phyloP scores from a whole-genome alignment of 192 early-diverging fungal genomes.

The Linnemannia zychae region DNA sequence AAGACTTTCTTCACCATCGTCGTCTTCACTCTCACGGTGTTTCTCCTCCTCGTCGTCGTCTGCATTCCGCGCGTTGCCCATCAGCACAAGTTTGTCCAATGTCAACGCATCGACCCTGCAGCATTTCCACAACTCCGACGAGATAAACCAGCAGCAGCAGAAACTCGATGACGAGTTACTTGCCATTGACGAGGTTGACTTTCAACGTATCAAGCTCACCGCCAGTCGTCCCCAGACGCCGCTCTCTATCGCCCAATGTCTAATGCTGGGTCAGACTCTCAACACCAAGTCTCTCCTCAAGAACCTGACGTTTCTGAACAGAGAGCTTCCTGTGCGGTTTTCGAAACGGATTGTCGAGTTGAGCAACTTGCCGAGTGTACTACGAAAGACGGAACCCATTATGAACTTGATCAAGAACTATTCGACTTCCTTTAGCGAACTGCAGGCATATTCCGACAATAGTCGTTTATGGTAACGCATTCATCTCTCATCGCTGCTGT shows the following conservation, averaged over 20 bases:
- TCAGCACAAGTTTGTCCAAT: neutral
- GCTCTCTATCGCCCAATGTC: slow-evolving; percentile 43
- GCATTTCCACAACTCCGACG: slow-evolving; percentile 22
- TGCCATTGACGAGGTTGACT: neutral
- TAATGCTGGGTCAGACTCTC: slow-evolving; percentile 37
- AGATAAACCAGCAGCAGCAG: neutral
- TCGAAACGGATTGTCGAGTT: slow-evolving; percentile 47
- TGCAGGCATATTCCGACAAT: slow-evolving; percentile 44
- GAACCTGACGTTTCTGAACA: slow-evolving; percentile 44
- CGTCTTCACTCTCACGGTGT: neutral
- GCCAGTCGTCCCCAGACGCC: slow-evolving; percentile 41
- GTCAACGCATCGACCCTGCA: neutral
- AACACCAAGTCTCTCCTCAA: slow-evolving; percentile 43
- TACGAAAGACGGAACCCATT: slow-evolving; percentile 41
- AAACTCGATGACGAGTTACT: neutral
- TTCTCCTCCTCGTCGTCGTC: slow-evolving; percentile 3
- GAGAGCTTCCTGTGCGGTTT: slow-evolving; percentile 46
- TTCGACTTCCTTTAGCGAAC: slow-evolving; percentile 26
- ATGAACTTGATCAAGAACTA: slow-evolving; percentile 43
- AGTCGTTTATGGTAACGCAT: slow-evolving; percentile 38
- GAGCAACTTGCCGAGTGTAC: slow-evolving; percentile 19
- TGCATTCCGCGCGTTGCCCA: neutral
- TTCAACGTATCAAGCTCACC: slow-evolving; percentile 34
- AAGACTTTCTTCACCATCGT: neutral
- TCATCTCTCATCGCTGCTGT: neutral